Evolutionary conservation across 768 basidiomycete species (phyloP).

Genomic region (Sporobolomyces pararoseus): DNA sequence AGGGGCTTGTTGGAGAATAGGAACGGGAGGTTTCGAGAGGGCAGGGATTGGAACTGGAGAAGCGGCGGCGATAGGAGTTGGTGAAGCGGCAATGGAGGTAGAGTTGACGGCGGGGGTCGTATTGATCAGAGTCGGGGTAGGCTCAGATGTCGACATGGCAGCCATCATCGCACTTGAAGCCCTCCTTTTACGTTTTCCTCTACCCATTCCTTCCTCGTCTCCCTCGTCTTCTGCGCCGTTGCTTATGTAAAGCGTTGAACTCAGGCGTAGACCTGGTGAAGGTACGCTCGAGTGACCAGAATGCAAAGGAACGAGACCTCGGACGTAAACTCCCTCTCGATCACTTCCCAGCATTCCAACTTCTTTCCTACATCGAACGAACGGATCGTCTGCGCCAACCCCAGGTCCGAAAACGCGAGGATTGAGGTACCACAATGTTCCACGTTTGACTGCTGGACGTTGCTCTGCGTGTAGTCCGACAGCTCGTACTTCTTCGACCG

Average conservation of each 20-base stretch:
- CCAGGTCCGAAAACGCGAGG: constrained; percentile 36
- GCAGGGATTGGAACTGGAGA: constrained; percentile 8
- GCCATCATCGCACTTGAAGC: constrained; percentile 41
- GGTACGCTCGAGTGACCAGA: not conserved
- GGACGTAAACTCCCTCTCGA: constrained; percentile 27
- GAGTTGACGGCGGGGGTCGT: not conserved
- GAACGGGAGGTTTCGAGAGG: not conserved
- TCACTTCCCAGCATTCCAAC: constrained; percentile 28
- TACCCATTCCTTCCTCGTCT: constrained; percentile 39
- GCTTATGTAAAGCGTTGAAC: constrained; percentile 25
- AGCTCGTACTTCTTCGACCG: constrained; percentile 39
- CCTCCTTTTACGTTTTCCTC: constrained; percentile 42
- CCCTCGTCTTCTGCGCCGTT: constrained; percentile 30
- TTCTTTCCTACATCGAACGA: constrained; percentile 32
- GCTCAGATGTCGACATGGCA: constrained; percentile 10
- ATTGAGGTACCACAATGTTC: constrained; percentile 46
- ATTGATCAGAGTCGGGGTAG: not conserved
- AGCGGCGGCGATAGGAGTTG: constrained; percentile 2
- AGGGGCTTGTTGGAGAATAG: not conserved
- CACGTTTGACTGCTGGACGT: constrained; percentile 45
- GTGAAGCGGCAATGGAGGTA: not conserved
- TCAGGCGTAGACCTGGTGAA: constrained; percentile 8
- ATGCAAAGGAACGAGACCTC: constrained; percentile 31
- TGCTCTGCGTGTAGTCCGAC: constrained; percentile 43
- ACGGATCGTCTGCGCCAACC: constrained; percentile 28